Conservation (phyloP, 805 yeast genomes). For the Candida awuae region DNA sequence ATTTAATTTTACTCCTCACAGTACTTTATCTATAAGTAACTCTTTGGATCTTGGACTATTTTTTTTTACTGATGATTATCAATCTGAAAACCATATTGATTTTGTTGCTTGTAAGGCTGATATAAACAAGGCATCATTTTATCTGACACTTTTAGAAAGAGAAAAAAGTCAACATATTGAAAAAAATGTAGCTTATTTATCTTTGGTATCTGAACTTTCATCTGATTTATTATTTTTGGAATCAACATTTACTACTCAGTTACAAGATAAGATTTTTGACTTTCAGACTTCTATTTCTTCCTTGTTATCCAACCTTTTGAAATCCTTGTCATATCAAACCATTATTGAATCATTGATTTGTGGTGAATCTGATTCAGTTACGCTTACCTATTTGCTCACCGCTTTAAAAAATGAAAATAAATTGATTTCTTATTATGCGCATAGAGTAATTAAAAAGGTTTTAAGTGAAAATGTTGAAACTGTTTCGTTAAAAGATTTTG, state of each 20-base stretch:
- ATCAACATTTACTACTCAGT: background rate
- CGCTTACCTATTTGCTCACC: no score
- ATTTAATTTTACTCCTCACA: conserved; percentile 11
- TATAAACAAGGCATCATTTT: conserved; percentile 8
- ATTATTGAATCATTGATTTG: background rate
- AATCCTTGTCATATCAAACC: background rate
- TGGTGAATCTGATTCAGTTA: background rate
- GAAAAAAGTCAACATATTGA: conserved; percentile 2
- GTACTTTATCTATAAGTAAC: conserved; percentile 17
- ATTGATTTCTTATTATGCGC: conserved; percentile 25
- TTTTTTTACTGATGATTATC: conserved; percentile 10
- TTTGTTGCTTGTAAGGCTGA: background rate
- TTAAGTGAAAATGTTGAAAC: conserved; percentile 27
- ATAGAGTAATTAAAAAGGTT: conserved; percentile 28
- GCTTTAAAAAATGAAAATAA: conserved; percentile 3
- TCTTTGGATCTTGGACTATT: conserved; percentile 19
- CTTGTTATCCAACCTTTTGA: conserved; percentile 1
- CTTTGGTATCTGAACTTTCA: conserved; percentile 32
- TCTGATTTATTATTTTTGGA: conserved; percentile 10
- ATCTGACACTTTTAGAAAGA: conserved; percentile 1
- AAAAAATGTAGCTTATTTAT: conserved; percentile 29
- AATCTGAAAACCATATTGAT: background rate
- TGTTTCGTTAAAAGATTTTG: conserved; percentile 13
- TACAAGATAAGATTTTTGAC: conserved; percentile 9
- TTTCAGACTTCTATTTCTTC: conserved; percentile 9